Conservation (phyloP, 495 filamentous ascomycete species). For the Bacidia gigantensis region DNA sequence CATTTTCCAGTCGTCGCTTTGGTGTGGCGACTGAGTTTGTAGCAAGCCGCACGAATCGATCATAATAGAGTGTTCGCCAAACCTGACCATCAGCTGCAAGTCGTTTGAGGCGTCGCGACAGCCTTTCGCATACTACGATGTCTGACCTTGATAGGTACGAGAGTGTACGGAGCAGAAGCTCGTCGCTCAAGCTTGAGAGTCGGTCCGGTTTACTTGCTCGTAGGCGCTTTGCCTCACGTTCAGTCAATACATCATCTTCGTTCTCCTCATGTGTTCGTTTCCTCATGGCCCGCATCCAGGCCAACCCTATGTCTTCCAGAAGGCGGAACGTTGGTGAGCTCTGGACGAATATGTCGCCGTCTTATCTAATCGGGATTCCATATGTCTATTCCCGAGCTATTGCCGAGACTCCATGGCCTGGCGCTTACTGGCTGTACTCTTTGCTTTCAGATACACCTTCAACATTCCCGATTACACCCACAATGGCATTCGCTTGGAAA, state of each 20-base stretch:
- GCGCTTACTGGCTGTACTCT: too few relatives aligned
- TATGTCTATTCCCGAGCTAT: too few relatives aligned
- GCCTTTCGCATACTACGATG: slow-evolving; percentile 54
- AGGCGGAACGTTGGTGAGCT: too few relatives aligned
- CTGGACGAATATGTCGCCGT: too few relatives aligned
- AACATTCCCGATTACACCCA: slow-evolving; percentile 36
- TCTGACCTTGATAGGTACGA: slow-evolving; percentile 57
- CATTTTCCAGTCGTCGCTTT: not conserved
- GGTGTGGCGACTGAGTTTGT: slow-evolving; percentile 25
- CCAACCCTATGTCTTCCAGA: too few relatives aligned
- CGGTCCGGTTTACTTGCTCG: slow-evolving; percentile 26
- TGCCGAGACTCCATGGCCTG: too few relatives aligned
- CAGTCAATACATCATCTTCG: slow-evolving; percentile 11
- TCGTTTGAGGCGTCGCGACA: slow-evolving; percentile 65
- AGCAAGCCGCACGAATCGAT: slow-evolving; percentile 74
- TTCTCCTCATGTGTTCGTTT: slow-evolving; percentile 28
- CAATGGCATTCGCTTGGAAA: slow-evolving; percentile 98
- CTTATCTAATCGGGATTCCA: too few relatives aligned
- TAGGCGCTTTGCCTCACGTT: slow-evolving; percentile 25
- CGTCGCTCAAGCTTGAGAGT: slow-evolving; percentile 63
- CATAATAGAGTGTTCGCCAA: slow-evolving; percentile 85
- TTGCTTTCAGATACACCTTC: too few relatives aligned
- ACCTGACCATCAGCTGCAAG: slow-evolving; percentile 73
- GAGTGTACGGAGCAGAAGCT: slow-evolving; percentile 74
- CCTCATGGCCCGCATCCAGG: too few relatives aligned